Conservation (phyloP, 2,329 filamentous ascomycete species). For the Fusarium odoratissimum region DNA sequence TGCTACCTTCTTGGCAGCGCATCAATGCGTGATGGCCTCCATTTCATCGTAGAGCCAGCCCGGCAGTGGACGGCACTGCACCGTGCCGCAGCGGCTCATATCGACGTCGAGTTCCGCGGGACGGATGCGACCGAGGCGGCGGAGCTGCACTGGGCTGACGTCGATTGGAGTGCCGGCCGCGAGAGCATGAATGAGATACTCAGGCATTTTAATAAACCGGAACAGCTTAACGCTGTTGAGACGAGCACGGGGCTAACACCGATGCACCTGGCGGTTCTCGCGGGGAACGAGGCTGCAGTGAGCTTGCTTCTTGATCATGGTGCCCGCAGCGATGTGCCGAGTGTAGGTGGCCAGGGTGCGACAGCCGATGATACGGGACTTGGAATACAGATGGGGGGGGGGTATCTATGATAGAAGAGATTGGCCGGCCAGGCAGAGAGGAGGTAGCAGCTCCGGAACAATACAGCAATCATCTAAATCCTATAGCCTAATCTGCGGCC, state of each 20-base stretch:
- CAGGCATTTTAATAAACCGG: accelerated
- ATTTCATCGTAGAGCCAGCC: neutral
- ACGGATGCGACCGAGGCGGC: neutral
- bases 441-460: neutral
- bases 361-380: neutral
- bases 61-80: neutral
- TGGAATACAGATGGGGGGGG: neutral
- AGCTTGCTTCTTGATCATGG: neutral
- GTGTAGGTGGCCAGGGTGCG: neutral
- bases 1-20: neutral
- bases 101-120: neutral
- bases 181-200: neutral
- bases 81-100: neutral
- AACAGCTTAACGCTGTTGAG: neutral
- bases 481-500: too few species aligned
- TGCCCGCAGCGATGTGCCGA: neutral
- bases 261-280: neutral
- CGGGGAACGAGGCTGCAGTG: neutral
- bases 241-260: neutral
- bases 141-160: neutral
- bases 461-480: too few species aligned
- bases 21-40: too few species aligned
- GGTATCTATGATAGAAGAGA: accelerated
- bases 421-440: neutral
- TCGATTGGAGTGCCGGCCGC: neutral